A percentile compares a stretch with the other conserved stretches of the same genome.
Conservation (phyloP, 192 early-diverging fungal species). For the Podila clonocystis region DNA sequence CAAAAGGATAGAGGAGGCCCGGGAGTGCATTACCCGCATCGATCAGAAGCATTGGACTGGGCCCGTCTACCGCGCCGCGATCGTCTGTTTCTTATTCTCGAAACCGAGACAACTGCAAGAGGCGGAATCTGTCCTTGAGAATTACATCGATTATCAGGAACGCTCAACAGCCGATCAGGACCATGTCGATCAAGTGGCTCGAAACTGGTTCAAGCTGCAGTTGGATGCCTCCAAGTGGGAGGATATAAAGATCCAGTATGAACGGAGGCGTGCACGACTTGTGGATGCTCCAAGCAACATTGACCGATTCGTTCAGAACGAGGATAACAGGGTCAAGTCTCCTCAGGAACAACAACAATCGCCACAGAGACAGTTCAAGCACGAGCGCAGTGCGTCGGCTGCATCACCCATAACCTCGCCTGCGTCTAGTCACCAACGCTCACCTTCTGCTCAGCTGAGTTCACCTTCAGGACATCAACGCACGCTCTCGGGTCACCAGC, state of each 20-base stretch:
- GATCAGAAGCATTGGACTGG: conserved; percentile 9
- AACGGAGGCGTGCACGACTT: conserved; percentile 24
- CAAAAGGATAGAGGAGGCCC: conserved; percentile 30
- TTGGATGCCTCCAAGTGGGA: conserved; percentile 44
- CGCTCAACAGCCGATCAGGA: neutral
- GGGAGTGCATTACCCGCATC: conserved; percentile 27
- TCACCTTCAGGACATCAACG: conserved; percentile 32
- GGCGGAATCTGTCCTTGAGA: conserved; percentile 23
- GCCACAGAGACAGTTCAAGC: conserved; percentile 5
- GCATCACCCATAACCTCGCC: neutral
- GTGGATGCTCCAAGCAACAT: conserved; percentile 13
- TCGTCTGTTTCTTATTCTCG: conserved; percentile 22
- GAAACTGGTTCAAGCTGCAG: conserved; percentile 32
- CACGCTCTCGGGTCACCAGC: conserved; percentile 19
- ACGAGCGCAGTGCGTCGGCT: conserved; percentile 18
- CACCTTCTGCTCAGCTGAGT: conserved; percentile 9
- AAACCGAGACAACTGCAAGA: conserved; percentile 42
- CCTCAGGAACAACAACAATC: conserved; percentile 16
- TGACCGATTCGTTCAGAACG: conserved; percentile 2
- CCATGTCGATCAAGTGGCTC: conserved; percentile 3
- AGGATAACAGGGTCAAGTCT: conserved; percentile 13
- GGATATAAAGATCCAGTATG: conserved; percentile 34
- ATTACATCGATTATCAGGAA: conserved; percentile 17
- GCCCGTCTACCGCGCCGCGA: conserved; percentile 20
- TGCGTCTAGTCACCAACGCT: neutral